Conservation (phyloP, 2,329 filamentous ascomycete genomes). For the Thelonectria olida region DNA sequence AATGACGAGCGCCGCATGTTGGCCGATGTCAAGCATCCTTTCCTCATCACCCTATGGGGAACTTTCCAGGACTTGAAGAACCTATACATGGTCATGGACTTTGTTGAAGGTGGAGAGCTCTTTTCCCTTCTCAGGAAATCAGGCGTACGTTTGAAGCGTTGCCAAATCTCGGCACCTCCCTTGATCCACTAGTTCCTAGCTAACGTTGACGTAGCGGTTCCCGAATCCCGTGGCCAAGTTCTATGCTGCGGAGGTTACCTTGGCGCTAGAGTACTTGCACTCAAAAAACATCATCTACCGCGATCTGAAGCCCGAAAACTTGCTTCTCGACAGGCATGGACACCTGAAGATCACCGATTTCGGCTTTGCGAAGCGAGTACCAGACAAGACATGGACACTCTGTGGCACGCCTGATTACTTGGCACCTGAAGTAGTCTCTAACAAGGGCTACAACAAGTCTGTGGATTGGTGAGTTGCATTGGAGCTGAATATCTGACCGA, state of each 20-base stretch:
- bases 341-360: conserved; percentile 99
- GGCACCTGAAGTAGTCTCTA: conserved; percentile 97
- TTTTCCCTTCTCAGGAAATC: conserved; percentile 96
- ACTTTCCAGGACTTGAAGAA: conserved; percentile 97
- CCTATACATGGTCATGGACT: conserved; percentile 99
- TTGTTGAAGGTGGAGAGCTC: conserved; percentile 96
- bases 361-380: conserved; percentile 97
- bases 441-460: conserved; percentile 99
- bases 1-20: conserved; percentile 98
- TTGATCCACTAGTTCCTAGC: neutral
- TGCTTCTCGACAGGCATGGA: conserved; percentile 90
- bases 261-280: conserved; percentile 95
- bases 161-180: neutral
- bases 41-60: conserved; percentile 97
- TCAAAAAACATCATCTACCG: conserved; percentile 96
- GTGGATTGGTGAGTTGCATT: conserved; percentile 88
- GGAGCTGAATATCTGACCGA: neutral
- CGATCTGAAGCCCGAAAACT: conserved; percentile 94
- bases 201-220: conserved; percentile 74
- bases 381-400: conserved; percentile 98
- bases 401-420: conserved; percentile 98
- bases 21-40: conserved; percentile 95
- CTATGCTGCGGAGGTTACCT: conserved; percentile 95
- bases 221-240: conserved; percentile 99
- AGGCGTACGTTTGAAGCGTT: conserved; percentile 65